Percentiles rank a stretch among this genome's conserved stretches.
Conservation (phyloP, 2,329 filamentous ascomycete species). For the Xylogone sp. region DNA sequence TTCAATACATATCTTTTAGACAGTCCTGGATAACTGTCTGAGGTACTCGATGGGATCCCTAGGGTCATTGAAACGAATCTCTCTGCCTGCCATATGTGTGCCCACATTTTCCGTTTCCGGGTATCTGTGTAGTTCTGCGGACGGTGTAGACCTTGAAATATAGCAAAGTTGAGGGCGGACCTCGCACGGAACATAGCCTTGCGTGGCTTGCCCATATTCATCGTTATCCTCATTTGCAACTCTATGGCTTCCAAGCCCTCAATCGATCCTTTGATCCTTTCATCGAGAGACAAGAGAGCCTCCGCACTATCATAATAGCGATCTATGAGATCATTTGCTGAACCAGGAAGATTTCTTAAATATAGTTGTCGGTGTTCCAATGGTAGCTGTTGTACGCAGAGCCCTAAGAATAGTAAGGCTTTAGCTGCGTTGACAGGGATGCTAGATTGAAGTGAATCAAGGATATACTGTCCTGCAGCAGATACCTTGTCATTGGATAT, state of each 20-base stretch:
- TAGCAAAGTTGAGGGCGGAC: conserved; percentile 45
- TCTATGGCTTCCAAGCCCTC: conserved; percentile 50
- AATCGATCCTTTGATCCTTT: conserved; percentile 45
- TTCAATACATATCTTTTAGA: neutral
- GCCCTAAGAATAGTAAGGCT: conserved; percentile 38
- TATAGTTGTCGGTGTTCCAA: conserved; percentile 30
- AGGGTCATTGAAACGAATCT: conserved; percentile 48
- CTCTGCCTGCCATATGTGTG: conserved; percentile 38
- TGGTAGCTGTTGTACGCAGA: conserved; percentile 38
- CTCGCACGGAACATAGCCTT: conserved; percentile 49
- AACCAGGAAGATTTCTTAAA: conserved; percentile 31
- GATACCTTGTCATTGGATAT: conserved; percentile 3
- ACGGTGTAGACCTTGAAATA: conserved; percentile 46
- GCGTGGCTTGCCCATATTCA: conserved; percentile 51
- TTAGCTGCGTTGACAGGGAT: conserved; percentile 35
- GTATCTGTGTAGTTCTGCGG: conserved; percentile 22
- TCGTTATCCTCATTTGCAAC: conserved; percentile 47
- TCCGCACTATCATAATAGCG: conserved; percentile 40
- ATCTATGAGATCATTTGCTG: conserved; percentile 39
- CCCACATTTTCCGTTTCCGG: conserved; percentile 35
- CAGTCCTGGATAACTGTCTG: conserved; percentile 19
- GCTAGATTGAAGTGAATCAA: conserved; percentile 30
- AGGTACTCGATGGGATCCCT: conserved; percentile 44
- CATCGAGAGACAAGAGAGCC: conserved; percentile 43
- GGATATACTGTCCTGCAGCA: conserved; percentile 30